Base-by-base conservation (phyloP, 176 grass and related monocot species). In the Areca catechu region DNA sequence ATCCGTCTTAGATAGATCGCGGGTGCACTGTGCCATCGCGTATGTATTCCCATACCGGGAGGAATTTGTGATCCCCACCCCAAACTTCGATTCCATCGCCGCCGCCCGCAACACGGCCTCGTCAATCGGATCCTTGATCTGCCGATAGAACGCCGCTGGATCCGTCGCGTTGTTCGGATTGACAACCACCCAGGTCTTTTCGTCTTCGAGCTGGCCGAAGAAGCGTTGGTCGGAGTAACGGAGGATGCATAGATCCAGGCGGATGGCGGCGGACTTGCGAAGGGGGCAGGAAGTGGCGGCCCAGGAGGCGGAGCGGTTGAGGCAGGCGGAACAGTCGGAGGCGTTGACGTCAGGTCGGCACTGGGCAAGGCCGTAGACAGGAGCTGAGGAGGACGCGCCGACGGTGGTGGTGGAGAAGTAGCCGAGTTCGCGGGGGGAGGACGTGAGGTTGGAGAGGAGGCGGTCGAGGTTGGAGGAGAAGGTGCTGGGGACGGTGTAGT, bases 391-490 rank as follows among this genome's bases (percentile, higher is more conserved):
- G 7, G 51, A 21, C 23, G 47, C 63, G 0, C 69, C 55, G 16
- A 54, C 15, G 7, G 30, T 61, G 61, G 55, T 77, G 15, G n/a
- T 49, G 16, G 77, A 56, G 9, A 22, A 29, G 27, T 29, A 29
- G 27, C 27, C 27, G 27, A 0, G 0, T 1, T 29, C 20, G 65
- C 21, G 30, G 20, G 65, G 24, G 2, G 9, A 18, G 5, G 24
- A 53, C 15, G 67, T 50, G 51, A 86, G 79, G 48, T 58, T 78
- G 28, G 70, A 56, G 50, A 77, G 83, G 24, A 79, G 54, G 3
- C 7, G 12, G 4, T 77, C 37, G 10, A 92, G 83, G 51, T 83
- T 92, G 47, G 76, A 17, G 27, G 68, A 21, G 79, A 86, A 92
- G 22, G 57, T 62, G 62, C 78, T 54, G 48, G 58, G 59, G n/a